Evolutionary conservation across 202 grass and related monocot species (phyloP).

Genomic region (Brachypodium distachyon): DNA sequence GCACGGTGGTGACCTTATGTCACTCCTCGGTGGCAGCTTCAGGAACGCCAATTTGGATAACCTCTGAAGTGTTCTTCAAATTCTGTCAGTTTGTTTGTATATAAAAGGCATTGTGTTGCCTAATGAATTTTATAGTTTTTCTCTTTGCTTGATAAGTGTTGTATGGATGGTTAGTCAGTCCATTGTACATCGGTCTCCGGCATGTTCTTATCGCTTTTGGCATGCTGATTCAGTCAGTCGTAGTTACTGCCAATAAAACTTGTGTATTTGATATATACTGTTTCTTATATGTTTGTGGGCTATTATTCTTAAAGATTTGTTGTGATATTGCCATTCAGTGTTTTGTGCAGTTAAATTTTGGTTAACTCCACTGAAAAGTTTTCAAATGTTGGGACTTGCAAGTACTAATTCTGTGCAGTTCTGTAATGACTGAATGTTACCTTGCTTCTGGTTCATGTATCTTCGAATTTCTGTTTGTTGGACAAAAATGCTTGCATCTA

Average conservation of each 20-base stretch:
- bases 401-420: neutral
- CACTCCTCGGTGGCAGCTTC: conserved; percentile 61
- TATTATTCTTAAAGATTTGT: conserved; percentile 1
- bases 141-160: conserved; percentile 30
- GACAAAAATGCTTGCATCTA: neutral
- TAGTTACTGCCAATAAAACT: conserved; percentile 25
- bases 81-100: conserved; percentile 24
- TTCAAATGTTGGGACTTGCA: neutral
- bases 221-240: conserved; percentile 2
- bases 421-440: neutral
- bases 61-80: conserved; percentile 21
- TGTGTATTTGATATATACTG: conserved; percentile 11
- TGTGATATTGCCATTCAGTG: neutral
- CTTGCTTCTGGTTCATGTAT: neutral
- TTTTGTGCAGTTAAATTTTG: neutral
- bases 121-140: conserved; percentile 23
- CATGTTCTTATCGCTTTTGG: conserved; percentile 8
- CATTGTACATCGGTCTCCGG: conserved; percentile 26
- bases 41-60: conserved; percentile 40
- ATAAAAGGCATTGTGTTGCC: conserved; percentile 22
- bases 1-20: conserved; percentile 60
- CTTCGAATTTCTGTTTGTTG: too few species aligned
- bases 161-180: conserved; percentile 15
- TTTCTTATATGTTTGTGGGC: neutral
- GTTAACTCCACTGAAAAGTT: neutral